Percentiles rank a stretch among this genome's conserved stretches.
These are phyloP conservation scores for Fagopyrum tataricum DNA, from an alignment of 148 eudicot genomes.

Conservation along the genomic window DNA sequence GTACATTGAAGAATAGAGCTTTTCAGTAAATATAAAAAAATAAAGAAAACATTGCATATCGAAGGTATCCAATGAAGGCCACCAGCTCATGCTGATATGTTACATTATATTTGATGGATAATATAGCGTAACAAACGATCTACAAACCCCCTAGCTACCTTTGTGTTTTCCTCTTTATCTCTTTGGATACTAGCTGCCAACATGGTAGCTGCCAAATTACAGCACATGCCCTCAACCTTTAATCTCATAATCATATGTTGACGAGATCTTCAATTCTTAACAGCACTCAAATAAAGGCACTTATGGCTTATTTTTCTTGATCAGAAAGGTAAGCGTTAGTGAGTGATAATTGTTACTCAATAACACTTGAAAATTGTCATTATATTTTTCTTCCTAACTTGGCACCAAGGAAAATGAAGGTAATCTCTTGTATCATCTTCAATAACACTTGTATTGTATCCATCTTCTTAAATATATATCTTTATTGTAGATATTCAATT, in stretches of 20 bases:
- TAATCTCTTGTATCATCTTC: neutral
- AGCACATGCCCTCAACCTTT: neutral
- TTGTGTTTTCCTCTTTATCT: constrained; percentile 5
- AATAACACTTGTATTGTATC: neutral
- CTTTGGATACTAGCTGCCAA: constrained; percentile 8
- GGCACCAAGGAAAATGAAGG: neutral
- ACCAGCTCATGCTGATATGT: neutral
- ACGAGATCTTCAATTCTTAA: neutral
- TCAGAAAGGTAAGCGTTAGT: no score
- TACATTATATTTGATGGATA: no score
- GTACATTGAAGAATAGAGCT: no score
- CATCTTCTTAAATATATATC: neutral
- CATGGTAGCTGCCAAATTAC: neutral
- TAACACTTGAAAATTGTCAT: neutral
- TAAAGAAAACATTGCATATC: neutral
- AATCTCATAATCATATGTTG: neutral
- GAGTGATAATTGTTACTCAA: no score
- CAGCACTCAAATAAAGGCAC: no score
- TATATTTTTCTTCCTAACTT: neutral
- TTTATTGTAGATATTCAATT: constrained; percentile 43
- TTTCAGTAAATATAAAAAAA: neutral
- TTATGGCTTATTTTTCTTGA: no score
- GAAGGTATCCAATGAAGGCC: neutral
- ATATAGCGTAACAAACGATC: neutral
- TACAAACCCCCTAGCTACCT: no score